phyloP scores from a whole-genome alignment of 129 eudicot genomes.

The Smallanthus sonchifolius region DNA sequence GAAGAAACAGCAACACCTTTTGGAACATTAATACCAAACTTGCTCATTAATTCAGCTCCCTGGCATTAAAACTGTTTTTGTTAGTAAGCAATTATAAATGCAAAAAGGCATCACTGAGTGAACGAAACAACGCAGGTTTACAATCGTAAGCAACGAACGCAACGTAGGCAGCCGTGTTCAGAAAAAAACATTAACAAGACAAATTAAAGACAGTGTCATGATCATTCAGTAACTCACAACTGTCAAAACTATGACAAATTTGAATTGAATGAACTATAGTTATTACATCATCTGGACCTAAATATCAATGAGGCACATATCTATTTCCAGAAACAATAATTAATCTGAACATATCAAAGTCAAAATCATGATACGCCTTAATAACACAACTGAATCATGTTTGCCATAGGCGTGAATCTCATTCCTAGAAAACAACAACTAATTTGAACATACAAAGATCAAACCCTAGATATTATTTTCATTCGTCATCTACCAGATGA shows the following conservation, averaged over 20 bases:
- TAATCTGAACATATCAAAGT: neutral
- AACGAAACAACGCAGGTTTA: neutral
- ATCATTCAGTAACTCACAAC: constrained; percentile 14
- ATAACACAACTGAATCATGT: neutral
- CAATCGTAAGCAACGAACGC: neutral
- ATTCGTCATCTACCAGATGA: neutral
- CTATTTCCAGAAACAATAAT: neutral
- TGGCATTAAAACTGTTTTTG: constrained; percentile 9
- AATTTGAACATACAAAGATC: neutral
- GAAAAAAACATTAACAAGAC: constrained; percentile 6
- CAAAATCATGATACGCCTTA: neutral
- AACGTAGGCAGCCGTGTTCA: neutral
- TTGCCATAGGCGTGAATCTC: neutral
- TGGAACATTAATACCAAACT: constrained; percentile 89
- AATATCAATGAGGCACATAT: neutral
- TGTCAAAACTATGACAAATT: neutral
- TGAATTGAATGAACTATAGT: neutral
- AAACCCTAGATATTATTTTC: neutral
- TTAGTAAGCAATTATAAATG: constrained; percentile 9
- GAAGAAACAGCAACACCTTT: constrained; percentile 84
- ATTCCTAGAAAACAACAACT: neutral
- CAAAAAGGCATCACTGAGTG: neutral
- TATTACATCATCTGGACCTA: neutral
- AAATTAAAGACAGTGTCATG: neutral
- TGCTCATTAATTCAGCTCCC: constrained; percentile 97